phyloP scores from a whole-genome alignment of 179 eudicot species.

The Spergularia azorica region DNA sequence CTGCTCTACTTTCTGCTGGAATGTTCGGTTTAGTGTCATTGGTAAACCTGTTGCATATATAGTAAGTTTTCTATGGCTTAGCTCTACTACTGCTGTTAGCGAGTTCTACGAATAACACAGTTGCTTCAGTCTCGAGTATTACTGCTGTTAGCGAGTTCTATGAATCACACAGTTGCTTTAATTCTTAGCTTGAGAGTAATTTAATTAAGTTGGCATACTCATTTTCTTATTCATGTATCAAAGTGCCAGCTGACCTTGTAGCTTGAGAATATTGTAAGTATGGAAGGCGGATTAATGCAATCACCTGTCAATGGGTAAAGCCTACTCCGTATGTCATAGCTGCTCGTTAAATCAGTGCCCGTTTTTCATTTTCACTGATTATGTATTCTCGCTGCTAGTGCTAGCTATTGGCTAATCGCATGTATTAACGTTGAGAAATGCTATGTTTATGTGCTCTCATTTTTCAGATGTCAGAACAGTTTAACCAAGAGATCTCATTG shows the following conservation, averaged over 20 bases:
- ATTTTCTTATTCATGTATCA: neutral
- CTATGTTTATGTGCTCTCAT: conserved; percentile 16
- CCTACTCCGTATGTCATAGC: neutral
- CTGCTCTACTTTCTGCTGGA: neutral
- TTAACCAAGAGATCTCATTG: conserved; percentile 83
- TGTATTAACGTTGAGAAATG: neutral
- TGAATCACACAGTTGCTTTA: too few species aligned
- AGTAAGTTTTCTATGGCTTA: too few species aligned
- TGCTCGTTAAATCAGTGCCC: neutral
- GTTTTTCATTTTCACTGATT: neutral
- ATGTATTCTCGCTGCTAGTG: neutral
- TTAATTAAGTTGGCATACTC: too few species aligned
- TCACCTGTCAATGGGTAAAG: neutral
- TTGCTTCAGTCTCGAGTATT: too few species aligned
- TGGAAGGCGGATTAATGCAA: neutral
- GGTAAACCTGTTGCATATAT: neutral
- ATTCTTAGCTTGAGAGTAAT: too few species aligned
- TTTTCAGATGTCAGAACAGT: conserved; percentile 89
- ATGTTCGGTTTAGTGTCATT: neutral
- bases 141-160: too few species aligned
- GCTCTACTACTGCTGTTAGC: too few species aligned
- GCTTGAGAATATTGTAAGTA: neutral
- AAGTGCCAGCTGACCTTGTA: neutral
- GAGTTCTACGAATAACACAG: too few species aligned
- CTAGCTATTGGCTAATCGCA: conserved; percentile 2